Base-by-base conservation (phyloP, 2,329 filamentous ascomycete genomes). In the Pseudofabraea citricarpa region DNA sequence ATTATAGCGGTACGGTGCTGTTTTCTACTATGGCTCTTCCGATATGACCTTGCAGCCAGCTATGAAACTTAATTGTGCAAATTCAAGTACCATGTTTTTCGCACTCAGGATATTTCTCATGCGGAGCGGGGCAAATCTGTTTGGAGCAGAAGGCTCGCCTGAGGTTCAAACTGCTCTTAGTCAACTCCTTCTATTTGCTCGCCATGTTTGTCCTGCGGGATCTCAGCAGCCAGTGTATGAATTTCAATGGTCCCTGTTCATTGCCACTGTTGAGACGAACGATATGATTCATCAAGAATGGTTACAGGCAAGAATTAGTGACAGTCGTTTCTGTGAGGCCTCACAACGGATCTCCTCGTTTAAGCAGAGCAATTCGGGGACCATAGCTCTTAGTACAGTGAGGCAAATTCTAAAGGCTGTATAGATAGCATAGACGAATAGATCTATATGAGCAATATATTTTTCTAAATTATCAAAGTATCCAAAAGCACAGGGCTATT, bases 231-330 rank as follows among this genome's bases (percentile, higher is more conserved):
- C 39, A 2, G 46, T 48, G 2, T 48, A 46, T 24, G 45, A 48
- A 23, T 49, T 49, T 22, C 49, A 49, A 36, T 51, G 49, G 49
- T 43, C 47, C 15, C 21, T 51, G 12, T 49, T 51, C 20, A 45
- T 47, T 36, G 44, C 47, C n/a, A 41, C 37, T 3, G 15, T 51
- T 12, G 49, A 51, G 27, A 51, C 47, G 12, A 41, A 40, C 16
- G 47, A 49, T 27, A 43, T 40, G 18, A 49, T 51, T 32, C 41
- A 51, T 20, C 39, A 43, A 41, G 49, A 49, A 22, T 51, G 49
- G 49, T n/a, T 49, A 5, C 31, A 22, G 21, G 15, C 19, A 7
- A 37, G 35, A n/a, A 37, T 37, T 8, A 15, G n/a, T 12, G 42
- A 43, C 23, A 9, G 19, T n/a, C 21, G 26, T 15, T 39, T 46